Evolutionary conservation across 1,284 basidiomycete species (phyloP).

Genomic region (Tilletiopsis washingtonensis): DNA sequence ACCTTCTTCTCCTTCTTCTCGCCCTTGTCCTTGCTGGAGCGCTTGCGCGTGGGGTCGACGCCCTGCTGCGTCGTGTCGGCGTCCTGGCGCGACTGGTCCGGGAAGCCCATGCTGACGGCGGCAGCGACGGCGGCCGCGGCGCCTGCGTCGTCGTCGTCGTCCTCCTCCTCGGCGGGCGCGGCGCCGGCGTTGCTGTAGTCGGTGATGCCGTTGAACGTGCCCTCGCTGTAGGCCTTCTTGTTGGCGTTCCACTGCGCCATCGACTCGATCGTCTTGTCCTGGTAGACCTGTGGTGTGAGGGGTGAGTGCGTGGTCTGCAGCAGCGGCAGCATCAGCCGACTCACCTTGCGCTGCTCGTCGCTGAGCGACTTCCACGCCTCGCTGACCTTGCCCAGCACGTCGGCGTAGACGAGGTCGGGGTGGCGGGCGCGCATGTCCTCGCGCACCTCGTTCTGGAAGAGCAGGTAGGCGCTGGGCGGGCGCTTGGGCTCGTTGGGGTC

Average conservation of each 20-base stretch:
- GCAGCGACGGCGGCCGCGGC: too few species aligned
- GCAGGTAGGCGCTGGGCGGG: constrained; percentile 37
- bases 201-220: too few species aligned
- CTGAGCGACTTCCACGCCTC: constrained; percentile 35
- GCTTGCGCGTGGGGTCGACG: too few species aligned
- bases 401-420: constrained; percentile 29
- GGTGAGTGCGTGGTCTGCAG: not conserved
- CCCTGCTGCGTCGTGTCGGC: too few species aligned
- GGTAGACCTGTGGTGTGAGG: constrained; percentile 15
- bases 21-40: too few species aligned
- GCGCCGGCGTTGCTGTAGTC: too few species aligned
- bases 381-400: constrained; percentile 32
- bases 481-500: constrained; percentile 40
- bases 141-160: too few species aligned
- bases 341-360: constrained; percentile 29
- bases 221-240: constrained; percentile 30
- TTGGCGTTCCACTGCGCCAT: constrained; percentile 33
- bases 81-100: too few species aligned
- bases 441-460: constrained; percentile 41
- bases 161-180: too few species aligned
- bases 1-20: too few species aligned
- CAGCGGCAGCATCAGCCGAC: not conserved
- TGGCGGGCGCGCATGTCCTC: constrained; percentile 32
- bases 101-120: too few species aligned
- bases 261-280: constrained; percentile 33